Base-by-base conservation (phyloP, 2,329 filamentous ascomycete species). In the Alternaria metachromatica region DNA sequence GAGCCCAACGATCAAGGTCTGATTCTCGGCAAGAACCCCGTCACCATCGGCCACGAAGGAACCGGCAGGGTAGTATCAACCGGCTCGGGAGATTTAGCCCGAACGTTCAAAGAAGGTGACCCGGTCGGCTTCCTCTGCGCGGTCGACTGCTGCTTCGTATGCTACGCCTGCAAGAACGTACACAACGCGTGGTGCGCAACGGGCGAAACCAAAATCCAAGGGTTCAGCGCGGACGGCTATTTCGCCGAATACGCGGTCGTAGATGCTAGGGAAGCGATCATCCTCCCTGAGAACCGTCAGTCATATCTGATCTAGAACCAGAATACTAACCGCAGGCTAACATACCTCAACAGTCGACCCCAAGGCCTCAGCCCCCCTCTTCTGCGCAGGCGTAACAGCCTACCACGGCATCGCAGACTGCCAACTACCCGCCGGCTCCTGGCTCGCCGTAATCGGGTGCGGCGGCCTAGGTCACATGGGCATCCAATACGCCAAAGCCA, bases 31-130 rank as follows among this genome's bases (percentile, higher is more conserved):
- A 63, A 72, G 49, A 76, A 76, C 51, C 76, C 75, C 3, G 70
- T 76, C 12, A 78, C 75, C 9, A 76, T 78, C 30, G 77, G 76
- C 21, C 76, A 80, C 55, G 75, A 80, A 67, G 75, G 69, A 3
- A 69, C 72, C 2, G 77, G 76, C 21, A 66, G 48, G n/a, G 73
- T 79, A 18, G 73, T 74, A 3, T 41, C 60, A 9, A 68, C 68
- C 5, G 74, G 73, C 15, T 73, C 73, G 4, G 68, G 73, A 23
- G 70, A 65, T 6, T 48, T 62, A 2, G 76, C 75, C 6, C 66
- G 60, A 33, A 68, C 70, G 11, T 79, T 78, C 71, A 76, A 76
- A 48, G 57, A 64, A 37, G 73, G 74, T 7, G 77, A 79, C 54
- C 48, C 68, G n/a, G 72, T 79, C 7, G 77, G 77, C 3, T 78